A percentile compares a stretch with the other conserved stretches of the same genome.
Conservation (phyloP, 108 stramenopile genomes). For the Poteriospumella lacustris region DNA sequence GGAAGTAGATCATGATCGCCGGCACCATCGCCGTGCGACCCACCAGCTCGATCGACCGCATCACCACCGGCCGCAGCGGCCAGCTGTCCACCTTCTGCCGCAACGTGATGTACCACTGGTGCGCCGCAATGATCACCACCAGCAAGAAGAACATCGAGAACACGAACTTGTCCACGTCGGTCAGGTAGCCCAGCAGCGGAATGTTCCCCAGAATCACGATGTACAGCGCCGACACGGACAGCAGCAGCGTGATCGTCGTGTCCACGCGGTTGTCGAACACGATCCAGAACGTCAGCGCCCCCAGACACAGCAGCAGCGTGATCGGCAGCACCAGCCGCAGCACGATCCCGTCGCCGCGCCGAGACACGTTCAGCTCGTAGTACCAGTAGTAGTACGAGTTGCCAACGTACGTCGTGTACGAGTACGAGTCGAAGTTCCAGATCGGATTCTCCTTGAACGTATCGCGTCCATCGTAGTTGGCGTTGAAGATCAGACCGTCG, state of each 20-base stretch:
- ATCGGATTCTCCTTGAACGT: not conserved
- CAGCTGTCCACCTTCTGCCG: not conserved
- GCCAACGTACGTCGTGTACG: not conserved
- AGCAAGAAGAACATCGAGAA: constrained; percentile 16
- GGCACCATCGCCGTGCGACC: not conserved
- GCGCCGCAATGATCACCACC: not conserved
- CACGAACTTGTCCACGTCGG: not conserved
- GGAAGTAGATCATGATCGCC: not conserved
- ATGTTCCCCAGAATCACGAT: constrained; percentile 8
- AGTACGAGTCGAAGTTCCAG: not conserved
- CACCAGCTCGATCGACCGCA: not conserved
- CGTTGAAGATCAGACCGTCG: not conserved
- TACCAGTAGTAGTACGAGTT: not conserved
- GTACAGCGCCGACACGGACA: constrained; percentile 12
- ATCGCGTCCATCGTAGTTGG: not conserved
- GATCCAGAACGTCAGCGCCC: not conserved
- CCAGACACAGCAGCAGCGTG: not conserved
- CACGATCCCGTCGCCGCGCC: not conserved
- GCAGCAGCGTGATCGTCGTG: constrained; percentile 12
- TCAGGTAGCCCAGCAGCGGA: constrained; percentile 15
- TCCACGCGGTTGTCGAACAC: not conserved
- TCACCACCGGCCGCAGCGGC: not conserved
- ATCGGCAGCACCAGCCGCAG: not conserved
- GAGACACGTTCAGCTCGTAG: not conserved
- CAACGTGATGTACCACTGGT: not conserved